phyloP scores from a whole-genome alignment of 1,139 yeast genomes.

The Sugiyamaella xylanicola region DNA sequence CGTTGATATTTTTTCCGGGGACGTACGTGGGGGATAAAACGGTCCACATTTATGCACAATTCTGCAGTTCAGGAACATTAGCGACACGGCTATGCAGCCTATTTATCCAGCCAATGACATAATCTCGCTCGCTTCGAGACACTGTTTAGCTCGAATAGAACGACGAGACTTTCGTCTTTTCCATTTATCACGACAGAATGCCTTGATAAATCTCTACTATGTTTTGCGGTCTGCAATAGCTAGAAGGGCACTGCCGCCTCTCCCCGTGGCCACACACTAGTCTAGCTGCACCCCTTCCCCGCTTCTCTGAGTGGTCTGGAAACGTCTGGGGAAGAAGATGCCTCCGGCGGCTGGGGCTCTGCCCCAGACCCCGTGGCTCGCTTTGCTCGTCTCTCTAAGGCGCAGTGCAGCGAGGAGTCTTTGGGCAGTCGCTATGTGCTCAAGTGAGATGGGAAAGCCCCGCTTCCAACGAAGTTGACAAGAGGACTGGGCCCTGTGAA shows the following conservation, averaged over 20 bases:
- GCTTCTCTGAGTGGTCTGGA: background rate
- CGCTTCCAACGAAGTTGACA: no score
- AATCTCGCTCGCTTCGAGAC: no score
- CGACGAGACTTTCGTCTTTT: no score
- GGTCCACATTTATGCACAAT: background rate
- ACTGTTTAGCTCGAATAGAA: no score
- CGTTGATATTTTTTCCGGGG: constrained; percentile 14
- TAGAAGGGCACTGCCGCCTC: background rate
- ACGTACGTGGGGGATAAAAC: constrained; percentile 13
- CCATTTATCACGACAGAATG: no score
- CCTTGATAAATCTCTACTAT: no score
- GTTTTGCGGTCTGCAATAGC: no score
- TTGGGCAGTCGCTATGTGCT: no score
- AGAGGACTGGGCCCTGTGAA: no score
- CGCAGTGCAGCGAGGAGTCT: no score
- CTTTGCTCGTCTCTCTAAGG: background rate
- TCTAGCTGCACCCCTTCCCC: background rate
- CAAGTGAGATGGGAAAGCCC: no score
- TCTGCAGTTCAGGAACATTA: background rate
- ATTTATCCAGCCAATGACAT: constrained; percentile 16
- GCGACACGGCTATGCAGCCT: constrained; percentile 1
- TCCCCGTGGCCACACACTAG: background rate
- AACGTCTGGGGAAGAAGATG: background rate
- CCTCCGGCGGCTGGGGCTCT: background rate
- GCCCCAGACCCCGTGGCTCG: background rate